Conservation (phyloP, 1,284 basidiomycete genomes). For the Anthracocystis setariae region DNA sequence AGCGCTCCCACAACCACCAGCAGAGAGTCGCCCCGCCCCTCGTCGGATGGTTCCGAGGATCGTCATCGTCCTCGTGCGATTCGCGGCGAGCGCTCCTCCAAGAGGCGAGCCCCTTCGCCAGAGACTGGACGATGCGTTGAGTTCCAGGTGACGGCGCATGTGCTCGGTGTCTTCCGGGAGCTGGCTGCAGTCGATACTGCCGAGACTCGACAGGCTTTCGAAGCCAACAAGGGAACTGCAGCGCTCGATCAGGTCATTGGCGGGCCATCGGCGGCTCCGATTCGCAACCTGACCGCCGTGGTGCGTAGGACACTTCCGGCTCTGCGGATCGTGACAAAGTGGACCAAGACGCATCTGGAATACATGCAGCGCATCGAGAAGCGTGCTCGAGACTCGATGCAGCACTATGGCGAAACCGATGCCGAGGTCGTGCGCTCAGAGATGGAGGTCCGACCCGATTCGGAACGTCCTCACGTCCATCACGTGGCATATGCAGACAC, state of each 20-base stretch:
- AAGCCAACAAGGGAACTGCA: conserved; percentile 70
- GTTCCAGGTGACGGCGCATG: conserved; percentile 76
- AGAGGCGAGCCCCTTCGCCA: conserved; percentile 29
- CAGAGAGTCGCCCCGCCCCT: conserved; percentile 27
- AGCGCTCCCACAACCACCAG: conserved; percentile 19
- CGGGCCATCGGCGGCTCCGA: conserved; percentile 57
- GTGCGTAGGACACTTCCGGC: conserved; percentile 87
- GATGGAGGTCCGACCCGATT: conserved; percentile 28
- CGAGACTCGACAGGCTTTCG: conserved; percentile 70
- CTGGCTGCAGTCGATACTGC: conserved; percentile 77
- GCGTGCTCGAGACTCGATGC: conserved; percentile 39
- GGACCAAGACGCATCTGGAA: conserved; percentile 82
- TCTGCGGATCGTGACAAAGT: conserved; percentile 86
- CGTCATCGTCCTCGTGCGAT: conserved; percentile 54
- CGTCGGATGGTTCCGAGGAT: conserved; percentile 33
- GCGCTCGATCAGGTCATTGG: conserved; percentile 3
- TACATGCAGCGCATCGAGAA: conserved; percentile 72
- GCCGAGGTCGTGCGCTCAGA: conserved; percentile 26
- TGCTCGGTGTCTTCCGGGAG: conserved; percentile 77
- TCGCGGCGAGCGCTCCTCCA: conserved; percentile 73
- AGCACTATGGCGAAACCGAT: conserved; percentile 27
- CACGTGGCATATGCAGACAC: conserved; percentile 62
- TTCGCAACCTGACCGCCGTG: conserved; percentile 83
- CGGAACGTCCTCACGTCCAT: conserved; percentile 25
- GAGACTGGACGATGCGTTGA: conserved; percentile 70